Percentiles rank a stretch among this genome's conserved stretches.
Conservation (phyloP, 371 early-diverging fungal genomes). For the Globomyces sp. region DNA sequence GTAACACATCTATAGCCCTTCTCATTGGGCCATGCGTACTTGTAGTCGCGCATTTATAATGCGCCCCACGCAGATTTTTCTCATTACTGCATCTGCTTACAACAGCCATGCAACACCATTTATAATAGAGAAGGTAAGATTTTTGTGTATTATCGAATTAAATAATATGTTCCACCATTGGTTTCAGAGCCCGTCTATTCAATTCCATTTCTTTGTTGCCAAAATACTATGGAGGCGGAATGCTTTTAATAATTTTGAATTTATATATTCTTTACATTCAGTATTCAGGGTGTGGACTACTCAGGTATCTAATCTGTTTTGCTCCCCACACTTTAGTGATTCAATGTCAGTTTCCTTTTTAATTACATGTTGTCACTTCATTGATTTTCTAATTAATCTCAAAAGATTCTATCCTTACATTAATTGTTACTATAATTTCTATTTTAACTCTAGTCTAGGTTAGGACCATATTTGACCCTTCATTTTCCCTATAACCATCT, state of each 20-base stretch:
- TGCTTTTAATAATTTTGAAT: conserved; percentile 42
- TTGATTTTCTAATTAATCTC: conserved; percentile 49
- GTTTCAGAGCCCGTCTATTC: conserved; percentile 55
- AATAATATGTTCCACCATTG: conserved; percentile 51
- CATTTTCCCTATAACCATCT: conserved; percentile 43
- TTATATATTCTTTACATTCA: conserved; percentile 45
- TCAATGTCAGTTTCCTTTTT: conserved; percentile 53
- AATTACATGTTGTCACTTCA: conserved; percentile 48
- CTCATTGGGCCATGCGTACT: conserved; percentile 35
- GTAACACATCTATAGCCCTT: conserved; percentile 58
- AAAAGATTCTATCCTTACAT: conserved; percentile 53
- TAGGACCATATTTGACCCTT: conserved; percentile 41
- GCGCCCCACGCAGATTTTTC: conserved; percentile 23
- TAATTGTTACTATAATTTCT: conserved; percentile 45
- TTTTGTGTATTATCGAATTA: conserved; percentile 33
- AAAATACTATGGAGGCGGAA: conserved; percentile 55
- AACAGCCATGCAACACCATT: conserved; percentile 51
- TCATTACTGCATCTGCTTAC: conserved; percentile 39
- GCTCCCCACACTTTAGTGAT: conserved; percentile 57
- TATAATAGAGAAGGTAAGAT: conserved; percentile 25
- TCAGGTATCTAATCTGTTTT: conserved; percentile 59
- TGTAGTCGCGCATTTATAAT: conserved; percentile 24
- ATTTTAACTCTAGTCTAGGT: conserved; percentile 14
- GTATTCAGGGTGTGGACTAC: conserved; percentile 57
- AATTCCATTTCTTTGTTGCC: conserved; percentile 58